A percentile compares a stretch with the other conserved stretches of the same genome.
phyloP scores from a whole-genome alignment of 345 rosid genomes.

The Streptanthus diversifolius region DNA sequence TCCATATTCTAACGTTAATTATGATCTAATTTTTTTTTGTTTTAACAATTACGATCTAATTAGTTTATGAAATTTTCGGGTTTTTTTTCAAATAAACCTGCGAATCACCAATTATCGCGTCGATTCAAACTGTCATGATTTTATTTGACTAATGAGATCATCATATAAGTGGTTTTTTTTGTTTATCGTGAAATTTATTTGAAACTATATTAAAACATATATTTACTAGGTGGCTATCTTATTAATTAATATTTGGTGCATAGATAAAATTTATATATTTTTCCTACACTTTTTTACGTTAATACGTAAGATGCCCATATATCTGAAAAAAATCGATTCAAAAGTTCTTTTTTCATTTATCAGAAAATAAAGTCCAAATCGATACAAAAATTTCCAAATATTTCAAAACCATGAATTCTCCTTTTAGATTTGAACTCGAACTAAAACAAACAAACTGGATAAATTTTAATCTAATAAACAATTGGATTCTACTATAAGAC shows the following conservation, averaged over 20 bases:
- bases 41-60: too few species aligned
- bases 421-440: neutral
- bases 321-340: neutral
- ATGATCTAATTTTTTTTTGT: too few species aligned
- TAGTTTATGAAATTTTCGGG: neutral
- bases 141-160: constrained; percentile 7
- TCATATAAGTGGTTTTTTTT: neutral
- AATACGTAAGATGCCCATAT: neutral
- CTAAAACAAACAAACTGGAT: neutral
- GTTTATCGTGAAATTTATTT: neutral
- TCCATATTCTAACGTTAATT: constrained; percentile 8
- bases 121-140: constrained; percentile 4
- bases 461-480: too few species aligned
- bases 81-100: neutral
- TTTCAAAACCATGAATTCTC: neutral
- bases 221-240: neutral
- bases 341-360: neutral
- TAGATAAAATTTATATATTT: neutral
- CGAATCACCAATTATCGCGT: constrained; percentile 5
- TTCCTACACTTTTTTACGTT: neutral
- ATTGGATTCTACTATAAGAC: neutral
- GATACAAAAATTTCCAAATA: neutral
- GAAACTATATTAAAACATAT: neutral
- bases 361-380: neutral
- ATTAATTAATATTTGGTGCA: neutral